Base-by-base conservation (phyloP, 805 yeast genomes). In the Wickerhamiella bombiphila region DNA sequence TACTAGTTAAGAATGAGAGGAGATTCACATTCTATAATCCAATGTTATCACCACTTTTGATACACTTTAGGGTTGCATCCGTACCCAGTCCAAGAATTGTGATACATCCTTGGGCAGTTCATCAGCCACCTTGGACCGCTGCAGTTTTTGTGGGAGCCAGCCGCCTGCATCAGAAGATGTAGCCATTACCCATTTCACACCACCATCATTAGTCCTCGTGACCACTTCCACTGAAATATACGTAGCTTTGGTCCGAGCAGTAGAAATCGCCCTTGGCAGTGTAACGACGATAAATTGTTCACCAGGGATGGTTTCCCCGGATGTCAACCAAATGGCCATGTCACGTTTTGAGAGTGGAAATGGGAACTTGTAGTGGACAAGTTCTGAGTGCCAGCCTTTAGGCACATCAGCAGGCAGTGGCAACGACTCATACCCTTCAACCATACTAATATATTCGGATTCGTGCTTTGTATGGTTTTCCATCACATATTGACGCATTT, bases 151-250 rank as follows among this genome's bases (percentile, higher is more conserved):
- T 2, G 66, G 66, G 6, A 62, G 37, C 43, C 44, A 45, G 2
- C 66, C 66, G 3, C 60, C 51, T 1, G 65, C 63, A 32, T 61
- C 61, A 38, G 62, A 55, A 7, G 63, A 51, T 33, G 56, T 55
- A 1, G 63, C 65, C 63, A 60, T 56, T 6, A 50, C 42, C 66
- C 66, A 61, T 21, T 55, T 49, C 1, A 58, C 52, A n/a, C 42
- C 39, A 18, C 43, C 42, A 18, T 46, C 44, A 3, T 21, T 36
- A 3, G 39, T 37, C 9, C 48, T 40, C 17, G 49, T 47, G 20
- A 61, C 52, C 7, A 46, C 46, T 39, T 61, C 66, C 7, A 62
- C 49, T 9, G 64, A 53, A n/a, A 55, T 44, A 41, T 63, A 62
- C 11, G 31, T 26, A 4, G 54, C 66, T 31, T 50, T 46, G 5